Base-by-base conservation (phyloP, 768 basidiomycete genomes). In the Rhizopogon vinicolor region DNA sequence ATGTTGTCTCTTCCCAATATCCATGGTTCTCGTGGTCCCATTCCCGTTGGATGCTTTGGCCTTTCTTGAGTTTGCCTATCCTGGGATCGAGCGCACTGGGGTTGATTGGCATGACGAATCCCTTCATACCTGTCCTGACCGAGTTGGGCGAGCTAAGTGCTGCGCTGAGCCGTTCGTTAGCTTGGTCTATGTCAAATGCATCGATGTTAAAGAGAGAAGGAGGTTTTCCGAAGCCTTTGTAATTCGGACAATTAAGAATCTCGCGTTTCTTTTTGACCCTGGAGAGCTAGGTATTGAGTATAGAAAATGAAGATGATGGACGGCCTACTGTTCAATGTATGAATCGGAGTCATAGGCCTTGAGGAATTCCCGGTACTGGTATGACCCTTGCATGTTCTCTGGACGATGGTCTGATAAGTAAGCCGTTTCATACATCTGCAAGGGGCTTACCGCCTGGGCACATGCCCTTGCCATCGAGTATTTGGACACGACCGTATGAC, bases 341-440 rank as follows among this genome's bases (percentile, higher is more conserved):
- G 61, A 58, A n/a, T 59, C 65, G 13, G 56, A 43, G 39, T 68
- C 60, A 31, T 56, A 65, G 41, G 63, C 62, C 16, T 60, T 45
- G 31, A 70, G 58, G 31, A 66, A 63, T 12, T 60, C 28, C 13
- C 53, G 45, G 40, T 67, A 69, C 9, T 55, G 28, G 51, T 58
- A 57, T 25, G 54, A 60, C 8, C 69, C 69, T n/a, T 58, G 35
- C 62, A 68, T 57, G 37, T 71, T 65, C 60, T 71, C 65, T 66
- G 44, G 10, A 43, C n/a, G 39, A 14, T 8, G 3, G 39, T 3
- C 18, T 19, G 10, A 35, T 12, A 31, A 39, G 25, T 37, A 14
- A 7, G n/a, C 4, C 2, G 29, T 58, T 13, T 9, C n/a, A 18
- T n/a, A 46, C 19, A 28, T 28, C 8, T 14, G 16, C 9, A 43